Conservation (phyloP, 306 rosid genomes). For the Casuarina glauca region DNA sequence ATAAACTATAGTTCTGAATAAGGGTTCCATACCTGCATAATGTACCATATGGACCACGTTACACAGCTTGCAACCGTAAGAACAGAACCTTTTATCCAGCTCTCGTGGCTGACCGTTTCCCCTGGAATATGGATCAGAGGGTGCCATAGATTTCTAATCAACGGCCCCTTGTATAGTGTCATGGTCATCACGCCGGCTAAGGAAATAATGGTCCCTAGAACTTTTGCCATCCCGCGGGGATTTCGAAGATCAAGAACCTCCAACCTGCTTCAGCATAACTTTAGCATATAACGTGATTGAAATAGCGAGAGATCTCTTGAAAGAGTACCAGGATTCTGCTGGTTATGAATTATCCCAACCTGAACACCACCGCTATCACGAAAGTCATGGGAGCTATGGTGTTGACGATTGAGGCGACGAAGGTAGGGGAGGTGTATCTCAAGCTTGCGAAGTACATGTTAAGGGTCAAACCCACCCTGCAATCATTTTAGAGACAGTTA, state of each 20-base stretch:
- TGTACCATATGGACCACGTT: conserved; percentile 73
- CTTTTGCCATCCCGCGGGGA: conserved; percentile 63
- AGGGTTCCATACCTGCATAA: conserved; percentile 69
- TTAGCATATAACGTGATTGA: background rate
- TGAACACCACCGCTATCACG: conserved; percentile 62
- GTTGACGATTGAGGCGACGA: conserved; percentile 66
- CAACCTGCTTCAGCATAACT: conserved; percentile 39
- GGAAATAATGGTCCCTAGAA: conserved; percentile 62
- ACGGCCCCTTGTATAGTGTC: conserved; percentile 79
- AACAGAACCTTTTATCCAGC: conserved; percentile 79
- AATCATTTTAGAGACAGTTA: conserved; percentile 10
- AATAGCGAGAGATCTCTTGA: background rate
- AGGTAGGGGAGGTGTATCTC: conserved; percentile 77
- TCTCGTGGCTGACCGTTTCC: conserved; percentile 38
- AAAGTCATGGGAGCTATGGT: conserved; percentile 72
- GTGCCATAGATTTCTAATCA: conserved; percentile 47
- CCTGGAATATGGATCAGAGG: conserved; percentile 55
- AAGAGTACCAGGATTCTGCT: background rate
- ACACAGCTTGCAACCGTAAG: conserved; percentile 69
- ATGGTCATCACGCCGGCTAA: conserved; percentile 73
- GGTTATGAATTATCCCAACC: conserved; percentile 34
- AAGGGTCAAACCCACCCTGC: conserved; percentile 61
- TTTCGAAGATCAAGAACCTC: conserved; percentile 52
- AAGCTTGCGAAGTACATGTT: conserved; percentile 82
- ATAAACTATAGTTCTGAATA: background rate